A percentile compares a stretch with the other conserved stretches of the same genome.
Conservation (phyloP, 371 early-diverging fungal genomes). For the Mortierella sp. region DNA sequence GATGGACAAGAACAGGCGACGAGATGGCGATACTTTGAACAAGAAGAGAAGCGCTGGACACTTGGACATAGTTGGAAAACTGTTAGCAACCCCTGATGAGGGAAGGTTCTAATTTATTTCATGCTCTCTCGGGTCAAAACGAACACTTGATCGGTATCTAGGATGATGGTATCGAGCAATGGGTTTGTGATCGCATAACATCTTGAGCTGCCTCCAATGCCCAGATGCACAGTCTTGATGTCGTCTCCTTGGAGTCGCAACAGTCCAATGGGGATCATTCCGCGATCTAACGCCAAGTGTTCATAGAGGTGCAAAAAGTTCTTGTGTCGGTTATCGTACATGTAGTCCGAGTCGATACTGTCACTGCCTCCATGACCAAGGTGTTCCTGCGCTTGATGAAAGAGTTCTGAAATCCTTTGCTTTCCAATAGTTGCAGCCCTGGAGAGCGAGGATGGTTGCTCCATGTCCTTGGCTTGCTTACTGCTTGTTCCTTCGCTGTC, state of each 20-base stretch:
- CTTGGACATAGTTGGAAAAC: no score
- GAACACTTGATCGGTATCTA: conserved; percentile 51
- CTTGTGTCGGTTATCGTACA: conserved; percentile 48
- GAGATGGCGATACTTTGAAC: no score
- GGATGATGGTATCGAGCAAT: conserved; percentile 38
- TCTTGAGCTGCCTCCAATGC: conserved; percentile 51
- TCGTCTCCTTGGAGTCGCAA: conserved; percentile 52
- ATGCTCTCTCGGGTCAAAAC: conserved; percentile 27
- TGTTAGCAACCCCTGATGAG: no score
- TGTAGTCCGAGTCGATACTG: conserved; percentile 41
- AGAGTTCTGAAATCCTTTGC: conserved; percentile 27
- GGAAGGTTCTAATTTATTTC: conserved; percentile 1
- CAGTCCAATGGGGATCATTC: conserved; percentile 57
- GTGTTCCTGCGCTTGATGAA: conserved; percentile 9
- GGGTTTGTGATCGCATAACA: conserved; percentile 52
- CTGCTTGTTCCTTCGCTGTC: conserved; percentile 5
- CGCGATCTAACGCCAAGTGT: conserved; percentile 56
- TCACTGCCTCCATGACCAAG: not conserved
- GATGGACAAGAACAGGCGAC: no score
- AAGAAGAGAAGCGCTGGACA: no score
- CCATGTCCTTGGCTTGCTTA: not conserved
- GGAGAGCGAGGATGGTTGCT: conserved; percentile 9
- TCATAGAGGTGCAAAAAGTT: conserved; percentile 60
- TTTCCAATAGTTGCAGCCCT: conserved; percentile 38
- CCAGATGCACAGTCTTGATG: conserved; percentile 47